Conservation (phyloP, 1,284 basidiomycete species). For the Ustilago shanxiensis region DNA sequence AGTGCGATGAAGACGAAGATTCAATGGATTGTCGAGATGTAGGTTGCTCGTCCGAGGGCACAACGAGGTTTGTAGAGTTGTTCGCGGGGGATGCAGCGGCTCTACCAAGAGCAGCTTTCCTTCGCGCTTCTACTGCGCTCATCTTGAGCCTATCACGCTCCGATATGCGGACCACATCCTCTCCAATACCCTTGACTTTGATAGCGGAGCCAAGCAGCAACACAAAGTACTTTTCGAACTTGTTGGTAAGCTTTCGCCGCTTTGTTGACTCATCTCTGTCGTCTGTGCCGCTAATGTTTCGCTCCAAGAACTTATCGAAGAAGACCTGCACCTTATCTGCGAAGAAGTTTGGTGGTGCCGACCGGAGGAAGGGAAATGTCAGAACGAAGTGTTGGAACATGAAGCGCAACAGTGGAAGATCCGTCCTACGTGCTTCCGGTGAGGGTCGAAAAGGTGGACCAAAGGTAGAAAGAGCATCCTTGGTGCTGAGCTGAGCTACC, state of each 20-base stretch:
- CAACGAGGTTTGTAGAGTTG: neutral
- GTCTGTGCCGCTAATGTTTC: constrained; percentile 61
- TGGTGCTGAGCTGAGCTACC: constrained; percentile 52
- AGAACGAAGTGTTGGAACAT: constrained; percentile 68
- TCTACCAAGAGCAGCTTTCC: constrained; percentile 49
- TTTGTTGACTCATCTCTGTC: constrained; percentile 61
- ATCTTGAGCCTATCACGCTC: constrained; percentile 59
- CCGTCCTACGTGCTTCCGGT: constrained; percentile 37
- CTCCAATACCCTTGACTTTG: constrained; percentile 51
- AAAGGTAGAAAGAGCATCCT: constrained; percentile 65
- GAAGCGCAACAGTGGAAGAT: constrained; percentile 66
- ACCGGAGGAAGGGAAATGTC: constrained; percentile 67
- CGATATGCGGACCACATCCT: constrained; percentile 65
- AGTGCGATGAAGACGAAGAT: neutral
- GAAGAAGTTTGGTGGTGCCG: constrained; percentile 68
- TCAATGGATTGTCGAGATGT: neutral
- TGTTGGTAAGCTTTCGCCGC: constrained; percentile 49
- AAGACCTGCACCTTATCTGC: constrained; percentile 69
- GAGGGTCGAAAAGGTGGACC: constrained; percentile 68
- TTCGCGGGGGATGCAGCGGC: constrained; percentile 21
- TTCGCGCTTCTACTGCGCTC: constrained; percentile 53
- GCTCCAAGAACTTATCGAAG: constrained; percentile 63
- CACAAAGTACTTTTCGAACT: constrained; percentile 57
- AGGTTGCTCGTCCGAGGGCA: constrained; percentile 1
- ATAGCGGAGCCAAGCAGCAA: constrained; percentile 64